Evolutionary conservation across 768 basidiomycete species (phyloP).

Genomic region (Leccinum subtestaceum): DNA sequence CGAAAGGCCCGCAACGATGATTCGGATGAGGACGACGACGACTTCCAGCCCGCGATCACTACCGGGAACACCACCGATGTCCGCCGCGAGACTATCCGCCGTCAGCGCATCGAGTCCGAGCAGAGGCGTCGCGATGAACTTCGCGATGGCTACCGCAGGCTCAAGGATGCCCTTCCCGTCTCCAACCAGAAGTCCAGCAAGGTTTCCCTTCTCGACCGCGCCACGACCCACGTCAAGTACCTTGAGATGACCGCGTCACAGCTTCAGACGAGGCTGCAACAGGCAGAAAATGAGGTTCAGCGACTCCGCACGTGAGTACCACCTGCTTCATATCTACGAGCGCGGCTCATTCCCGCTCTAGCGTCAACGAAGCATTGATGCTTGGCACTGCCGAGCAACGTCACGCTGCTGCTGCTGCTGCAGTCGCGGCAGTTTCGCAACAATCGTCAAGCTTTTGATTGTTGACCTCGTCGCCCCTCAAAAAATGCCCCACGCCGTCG

Average conservation of each 20-base stretch:
- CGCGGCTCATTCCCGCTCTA: constrained; percentile 19
- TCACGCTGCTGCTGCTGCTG: constrained; percentile 56
- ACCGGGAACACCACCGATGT: constrained; percentile 52
- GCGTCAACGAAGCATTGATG: constrained; percentile 88
- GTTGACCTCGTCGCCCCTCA: constrained; percentile 21
- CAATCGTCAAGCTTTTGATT: constrained; percentile 46
- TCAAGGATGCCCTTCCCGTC: constrained; percentile 86
- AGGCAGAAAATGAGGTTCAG: constrained; percentile 76
- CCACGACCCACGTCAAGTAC: constrained; percentile 83
- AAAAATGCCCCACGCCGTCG: constrained; percentile 31
- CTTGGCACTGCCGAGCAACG: constrained; percentile 76
- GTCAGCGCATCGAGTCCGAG: constrained; percentile 92
- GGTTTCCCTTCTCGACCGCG: constrained; percentile 84
- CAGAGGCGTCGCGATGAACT: constrained; percentile 91
- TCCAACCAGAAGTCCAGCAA: constrained; percentile 94
- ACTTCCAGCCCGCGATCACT: constrained; percentile 56
- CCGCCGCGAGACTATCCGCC: constrained; percentile 88
- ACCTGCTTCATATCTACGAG: background rate
- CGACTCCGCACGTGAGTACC: constrained; percentile 60
- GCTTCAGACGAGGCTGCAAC: constrained; percentile 71
- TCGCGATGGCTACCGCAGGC: constrained; percentile 84
- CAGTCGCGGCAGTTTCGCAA: constrained; percentile 50
- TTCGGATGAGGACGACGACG: constrained; percentile 71
- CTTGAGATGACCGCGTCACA: constrained; percentile 78
- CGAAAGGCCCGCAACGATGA: constrained; percentile 57